A percentile compares a stretch with the other conserved stretches of the same genome.
phyloP scores from a whole-genome alignment of 805 yeast genomes.

The Candida nitratophila region DNA sequence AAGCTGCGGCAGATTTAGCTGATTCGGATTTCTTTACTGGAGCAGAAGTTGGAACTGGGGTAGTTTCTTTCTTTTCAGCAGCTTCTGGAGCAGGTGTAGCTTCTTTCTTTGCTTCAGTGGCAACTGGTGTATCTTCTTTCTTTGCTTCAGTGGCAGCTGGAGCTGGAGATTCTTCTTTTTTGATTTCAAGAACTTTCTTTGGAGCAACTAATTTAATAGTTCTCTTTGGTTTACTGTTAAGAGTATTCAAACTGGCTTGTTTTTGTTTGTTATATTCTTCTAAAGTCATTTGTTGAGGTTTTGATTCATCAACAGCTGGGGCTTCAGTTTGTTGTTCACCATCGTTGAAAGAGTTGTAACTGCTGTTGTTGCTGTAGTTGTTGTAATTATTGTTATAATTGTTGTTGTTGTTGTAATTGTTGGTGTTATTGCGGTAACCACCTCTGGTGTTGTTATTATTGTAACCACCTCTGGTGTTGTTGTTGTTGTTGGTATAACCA shows the following conservation, averaged over 20 bases:
- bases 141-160: constrained; percentile 18
- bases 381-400: constrained; percentile 10
- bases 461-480: constrained; percentile 4
- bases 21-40: constrained; percentile 9
- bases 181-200: constrained; percentile 34
- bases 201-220: constrained; percentile 62
- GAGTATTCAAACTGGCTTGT: constrained; percentile 32
- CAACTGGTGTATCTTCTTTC: constrained; percentile 19
- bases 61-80: constrained; percentile 2
- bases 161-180: constrained; percentile 19
- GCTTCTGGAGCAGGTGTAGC: constrained; percentile 7
- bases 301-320: constrained; percentile 8
- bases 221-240: constrained; percentile 51
- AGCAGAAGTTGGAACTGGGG: constrained; percentile 2
- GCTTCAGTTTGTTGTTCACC: constrained; percentile 9
- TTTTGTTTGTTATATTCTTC: constrained; percentile 78
- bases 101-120: constrained; percentile 13
- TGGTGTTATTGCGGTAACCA: constrained; percentile 17
- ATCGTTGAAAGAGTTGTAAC: constrained; percentile 13
- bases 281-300: constrained; percentile 53
- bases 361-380: constrained; percentile 19
- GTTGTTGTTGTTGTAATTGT: constrained; percentile 18
- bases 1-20: constrained; percentile 8
- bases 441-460: constrained; percentile 16
- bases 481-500: constrained; percentile 1